phyloP scores from a whole-genome alignment of 441 rosid genomes.

The Pelargonium cotyledonis region DNA sequence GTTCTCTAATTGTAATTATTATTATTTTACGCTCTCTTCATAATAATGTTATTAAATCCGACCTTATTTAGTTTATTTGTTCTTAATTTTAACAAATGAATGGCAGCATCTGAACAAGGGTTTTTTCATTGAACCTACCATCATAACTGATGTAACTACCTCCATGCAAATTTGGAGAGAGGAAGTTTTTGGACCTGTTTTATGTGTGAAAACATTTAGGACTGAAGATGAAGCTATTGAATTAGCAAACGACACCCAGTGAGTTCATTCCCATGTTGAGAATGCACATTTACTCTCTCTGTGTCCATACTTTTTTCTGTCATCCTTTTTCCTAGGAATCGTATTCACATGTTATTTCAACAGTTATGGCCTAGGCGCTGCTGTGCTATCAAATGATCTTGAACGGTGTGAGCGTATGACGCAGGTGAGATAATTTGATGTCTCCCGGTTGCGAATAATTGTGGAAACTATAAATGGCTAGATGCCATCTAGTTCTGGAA shows the following conservation, averaged over 20 bases:
- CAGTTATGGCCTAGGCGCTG: conserved; percentile 82
- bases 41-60: conserved; percentile 13
- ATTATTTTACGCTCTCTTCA: conserved; percentile 12
- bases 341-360: conserved; percentile 17
- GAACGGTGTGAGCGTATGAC: conserved; percentile 90
- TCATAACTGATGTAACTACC: conserved; percentile 62
- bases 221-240: conserved; percentile 92
- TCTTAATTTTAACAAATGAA: conserved; percentile 17
- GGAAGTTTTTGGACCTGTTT: conserved; percentile 96
- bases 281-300: conserved; percentile 3
- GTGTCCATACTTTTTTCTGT: background rate
- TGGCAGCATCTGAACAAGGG: conserved; percentile 79
- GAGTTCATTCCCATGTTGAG: conserved; percentile 28
- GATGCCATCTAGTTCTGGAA: background rate
- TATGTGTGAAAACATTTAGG: conserved; percentile 76
- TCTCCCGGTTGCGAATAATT: background rate
- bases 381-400: conserved; percentile 77
- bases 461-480: background rate
- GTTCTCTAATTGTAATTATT: conserved; percentile 8
- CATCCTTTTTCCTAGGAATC: conserved; percentile 8
- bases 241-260: conserved; percentile 88
- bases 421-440: conserved; percentile 44
- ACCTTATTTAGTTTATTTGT: background rate
- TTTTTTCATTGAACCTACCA: conserved; percentile 72
- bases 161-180: conserved; percentile 99